These are phyloP conservation scores for Syncephalastrum contaminatum DNA, from an alignment of 371 early-diverging fungal species.

Conservation along the genomic window DNA sequence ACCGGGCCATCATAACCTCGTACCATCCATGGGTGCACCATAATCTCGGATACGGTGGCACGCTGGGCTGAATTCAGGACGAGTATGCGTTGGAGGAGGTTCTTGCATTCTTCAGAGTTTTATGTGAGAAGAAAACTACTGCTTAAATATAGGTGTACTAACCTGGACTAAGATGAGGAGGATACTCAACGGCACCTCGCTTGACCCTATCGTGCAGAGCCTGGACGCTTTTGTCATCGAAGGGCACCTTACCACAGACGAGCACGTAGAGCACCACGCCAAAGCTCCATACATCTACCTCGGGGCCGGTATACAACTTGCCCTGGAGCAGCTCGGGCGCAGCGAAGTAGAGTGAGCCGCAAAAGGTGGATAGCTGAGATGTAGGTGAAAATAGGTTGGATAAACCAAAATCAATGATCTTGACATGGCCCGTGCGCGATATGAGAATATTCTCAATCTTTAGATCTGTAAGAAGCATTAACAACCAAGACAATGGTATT, in stretches of 20 bases:
- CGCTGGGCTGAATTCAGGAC: constrained; percentile 68
- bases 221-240: constrained; percentile 89
- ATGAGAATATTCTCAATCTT: constrained; percentile 20
- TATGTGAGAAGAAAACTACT: neutral
- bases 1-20: constrained; percentile 67
- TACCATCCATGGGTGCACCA: constrained; percentile 82
- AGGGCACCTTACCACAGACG: constrained; percentile 93
- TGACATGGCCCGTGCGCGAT: constrained; percentile 47
- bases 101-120: constrained; percentile 63
- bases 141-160: constrained; percentile 32
- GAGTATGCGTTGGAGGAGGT: constrained; percentile 76
- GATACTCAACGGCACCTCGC: constrained; percentile 71
- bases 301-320: constrained; percentile 86
- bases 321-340: constrained; percentile 93
- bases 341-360: constrained; percentile 95
- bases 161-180: constrained; percentile 80
- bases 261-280: constrained; percentile 95
- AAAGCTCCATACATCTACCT: constrained; percentile 95
- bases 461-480: constrained; percentile 51
- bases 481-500: constrained; percentile 48
- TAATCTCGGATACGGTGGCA: constrained; percentile 71
- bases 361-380: constrained; percentile 83
- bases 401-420: constrained; percentile 94
- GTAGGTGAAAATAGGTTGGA: constrained; percentile 85
- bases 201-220: constrained; percentile 89